Evolutionary conservation across 495 filamentous ascomycete species (phyloP).

Genomic region (Neurospora terricola): DNA sequence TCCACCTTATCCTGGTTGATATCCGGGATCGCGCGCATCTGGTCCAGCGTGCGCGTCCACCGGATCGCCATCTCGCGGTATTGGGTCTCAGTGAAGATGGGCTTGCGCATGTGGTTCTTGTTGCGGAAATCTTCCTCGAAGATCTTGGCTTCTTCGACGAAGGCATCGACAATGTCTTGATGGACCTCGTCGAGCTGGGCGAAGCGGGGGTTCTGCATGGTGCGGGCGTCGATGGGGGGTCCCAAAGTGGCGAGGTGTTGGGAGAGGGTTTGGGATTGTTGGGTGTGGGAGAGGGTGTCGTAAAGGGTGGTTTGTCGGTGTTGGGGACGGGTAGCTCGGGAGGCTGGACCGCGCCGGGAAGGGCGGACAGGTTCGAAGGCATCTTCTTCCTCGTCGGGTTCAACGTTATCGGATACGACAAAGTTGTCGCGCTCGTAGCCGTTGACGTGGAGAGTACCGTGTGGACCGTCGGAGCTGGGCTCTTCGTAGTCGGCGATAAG

Average conservation of each 20-base stretch:
- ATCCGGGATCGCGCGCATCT: slow-evolving; percentile 57
- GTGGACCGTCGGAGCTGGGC: slow-evolving; percentile 25
- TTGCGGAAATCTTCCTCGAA: slow-evolving; percentile 57
- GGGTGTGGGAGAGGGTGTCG: slow-evolving; percentile 4
- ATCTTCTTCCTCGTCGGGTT: slow-evolving; percentile 35
- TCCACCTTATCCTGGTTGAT: slow-evolving; percentile 63
- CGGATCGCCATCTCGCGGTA: slow-evolving; percentile 76
- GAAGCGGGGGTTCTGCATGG: not conserved
- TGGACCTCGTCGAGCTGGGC: slow-evolving; percentile 45
- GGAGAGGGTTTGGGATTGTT: not conserved
- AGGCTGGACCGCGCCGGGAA: slow-evolving; percentile 28
- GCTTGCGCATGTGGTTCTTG: slow-evolving; percentile 49
- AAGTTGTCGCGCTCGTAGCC: slow-evolving; percentile 44
- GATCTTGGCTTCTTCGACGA: slow-evolving; percentile 63
- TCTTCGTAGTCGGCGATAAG: slow-evolving; percentile 21
- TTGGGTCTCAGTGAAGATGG: slow-evolving; percentile 66
- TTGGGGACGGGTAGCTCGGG: slow-evolving; percentile 57
- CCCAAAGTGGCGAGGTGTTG: not conserved
- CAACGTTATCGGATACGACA: slow-evolving; percentile 38
- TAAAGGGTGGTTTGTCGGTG: slow-evolving; percentile 55
- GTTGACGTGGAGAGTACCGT: slow-evolving; percentile 25
- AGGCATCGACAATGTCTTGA: slow-evolving; percentile 45
- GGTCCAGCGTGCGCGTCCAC: slow-evolving; percentile 48
- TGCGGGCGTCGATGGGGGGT: not conserved
- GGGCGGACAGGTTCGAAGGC: slow-evolving; percentile 48